Percentiles rank a stretch among this genome's conserved stretches.
Conservation (phyloP, 257 asterid genomes). For the Sherardia arvensis region DNA sequence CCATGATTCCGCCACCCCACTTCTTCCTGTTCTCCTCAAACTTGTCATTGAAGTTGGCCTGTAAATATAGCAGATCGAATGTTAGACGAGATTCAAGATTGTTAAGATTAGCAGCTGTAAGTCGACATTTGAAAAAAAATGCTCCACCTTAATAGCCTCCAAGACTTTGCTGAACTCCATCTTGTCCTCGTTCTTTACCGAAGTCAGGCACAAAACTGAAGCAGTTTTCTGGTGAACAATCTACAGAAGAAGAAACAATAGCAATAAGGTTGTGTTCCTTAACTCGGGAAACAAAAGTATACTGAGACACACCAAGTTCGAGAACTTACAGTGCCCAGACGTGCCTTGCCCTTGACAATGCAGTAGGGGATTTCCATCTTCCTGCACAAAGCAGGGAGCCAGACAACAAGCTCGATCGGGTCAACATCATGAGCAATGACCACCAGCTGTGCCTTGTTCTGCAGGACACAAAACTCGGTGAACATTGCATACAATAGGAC, state of each 20-base stretch:
- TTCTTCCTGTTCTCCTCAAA: slow-evolving; percentile 34
- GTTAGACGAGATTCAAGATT: background rate
- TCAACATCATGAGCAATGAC: slow-evolving; percentile 46
- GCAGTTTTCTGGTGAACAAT: slow-evolving; percentile 41
- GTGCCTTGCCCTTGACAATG: slow-evolving; percentile 37
- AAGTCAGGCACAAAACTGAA: slow-evolving; percentile 32
- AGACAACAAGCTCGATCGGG: slow-evolving; percentile 35
- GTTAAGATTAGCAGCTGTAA: background rate
- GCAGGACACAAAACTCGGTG: background rate
- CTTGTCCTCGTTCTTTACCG: slow-evolving; percentile 40
- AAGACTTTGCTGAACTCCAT: slow-evolving; percentile 32
- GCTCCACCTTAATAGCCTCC: slow-evolving; percentile 37
- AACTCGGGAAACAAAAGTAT: background rate
- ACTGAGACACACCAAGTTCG: background rate
- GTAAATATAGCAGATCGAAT: background rate
- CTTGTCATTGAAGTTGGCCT: slow-evolving; percentile 47
- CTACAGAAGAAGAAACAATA: background rate
- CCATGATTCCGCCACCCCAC: slow-evolving; percentile 48
- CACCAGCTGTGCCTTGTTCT: slow-evolving; percentile 43
- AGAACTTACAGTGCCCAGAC: slow-evolving; percentile 26
- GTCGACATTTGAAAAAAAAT: too few species aligned
- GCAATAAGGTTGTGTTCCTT: background rate
- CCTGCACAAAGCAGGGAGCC: slow-evolving; percentile 35
- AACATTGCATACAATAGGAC: background rate
- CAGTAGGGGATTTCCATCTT: slow-evolving; percentile 46